Evolutionary conservation across 108 stramenopile genomes (phyloP).

Genomic region (Parietichytrium sp.): DNA sequence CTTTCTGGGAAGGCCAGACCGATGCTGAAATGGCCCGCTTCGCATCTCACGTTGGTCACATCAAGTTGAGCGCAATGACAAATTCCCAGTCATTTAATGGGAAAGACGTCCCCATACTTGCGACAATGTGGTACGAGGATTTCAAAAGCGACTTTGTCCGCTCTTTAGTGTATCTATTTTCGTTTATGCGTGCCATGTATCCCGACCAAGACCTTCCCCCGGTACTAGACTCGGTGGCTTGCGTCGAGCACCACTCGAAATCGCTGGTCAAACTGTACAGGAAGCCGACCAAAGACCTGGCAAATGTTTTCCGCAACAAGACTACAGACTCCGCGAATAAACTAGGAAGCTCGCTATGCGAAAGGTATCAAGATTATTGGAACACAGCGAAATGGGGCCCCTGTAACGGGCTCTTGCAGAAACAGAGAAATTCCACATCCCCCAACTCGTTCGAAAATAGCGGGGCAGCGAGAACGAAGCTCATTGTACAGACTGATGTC

Average conservation of each 20-base stretch:
- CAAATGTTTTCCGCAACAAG: background rate
- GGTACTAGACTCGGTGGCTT: background rate
- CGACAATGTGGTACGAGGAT: constrained; percentile 20
- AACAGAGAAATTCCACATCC: too few relatives aligned
- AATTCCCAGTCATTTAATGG: too few relatives aligned
- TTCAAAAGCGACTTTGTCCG: background rate
- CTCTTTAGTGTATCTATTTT: background rate
- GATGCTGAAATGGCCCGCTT: background rate
- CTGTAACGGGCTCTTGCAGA: constrained; percentile 20
- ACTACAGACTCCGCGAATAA: background rate
- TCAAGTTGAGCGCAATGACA: too few relatives aligned
- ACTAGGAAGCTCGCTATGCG: background rate
- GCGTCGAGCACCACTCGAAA: background rate
- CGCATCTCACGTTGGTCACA: background rate
- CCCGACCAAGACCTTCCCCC: background rate
- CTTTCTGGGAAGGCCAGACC: constrained; percentile 17
- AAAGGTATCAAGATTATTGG: background rate
- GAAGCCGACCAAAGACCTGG: background rate
- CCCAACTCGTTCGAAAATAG: too few relatives aligned
- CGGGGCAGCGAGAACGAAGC: too few relatives aligned
- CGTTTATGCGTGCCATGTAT: background rate
- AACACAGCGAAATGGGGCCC: constrained; percentile 19
- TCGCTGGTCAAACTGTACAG: background rate
- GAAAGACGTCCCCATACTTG: background rate
- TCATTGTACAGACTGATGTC: too few relatives aligned